phyloP scores from a whole-genome alignment of 768 basidiomycete species.

The Stropharia rugosoannulata region DNA sequence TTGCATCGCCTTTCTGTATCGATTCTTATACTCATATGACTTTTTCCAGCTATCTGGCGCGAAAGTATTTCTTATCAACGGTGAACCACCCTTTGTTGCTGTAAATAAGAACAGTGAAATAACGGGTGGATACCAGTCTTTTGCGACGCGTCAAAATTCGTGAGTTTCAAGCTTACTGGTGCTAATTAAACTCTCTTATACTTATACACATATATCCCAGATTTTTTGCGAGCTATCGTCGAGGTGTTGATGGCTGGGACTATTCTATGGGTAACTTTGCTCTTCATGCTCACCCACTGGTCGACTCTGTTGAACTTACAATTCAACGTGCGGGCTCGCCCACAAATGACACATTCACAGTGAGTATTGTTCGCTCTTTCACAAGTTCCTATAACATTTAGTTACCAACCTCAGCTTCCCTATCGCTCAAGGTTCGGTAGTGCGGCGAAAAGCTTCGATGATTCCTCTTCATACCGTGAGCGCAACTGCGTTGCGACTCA shows the following conservation, averaged over 20 bases:
- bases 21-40: not conserved
- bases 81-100: conserved; percentile 45
- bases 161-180: conserved; percentile 18
- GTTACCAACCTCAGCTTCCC: conserved; percentile 39
- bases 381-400: not conserved
- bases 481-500: conserved; percentile 51
- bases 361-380: conserved; percentile 23
- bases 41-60: conserved; percentile 43
- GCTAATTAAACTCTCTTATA: not conserved
- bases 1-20: not conserved
- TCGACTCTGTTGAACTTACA: conserved; percentile 46
- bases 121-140: conserved; percentile 51
- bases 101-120: conserved; percentile 51
- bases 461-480: conserved; percentile 44
- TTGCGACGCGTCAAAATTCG: conserved; percentile 50
- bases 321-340: conserved; percentile 41
- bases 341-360: conserved; percentile 42
- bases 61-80: conserved; percentile 53
- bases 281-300: conserved; percentile 48
- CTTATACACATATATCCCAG: conserved; percentile 20
- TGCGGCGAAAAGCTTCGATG: conserved; percentile 43
- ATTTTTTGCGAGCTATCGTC: conserved; percentile 45
- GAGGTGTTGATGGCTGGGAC: conserved; percentile 35
- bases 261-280: conserved; percentile 57
- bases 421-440: conserved; percentile 56